A percentile compares a stretch with the other conserved stretches of the same genome.
Conservation (phyloP, 2,329 filamentous ascomycete genomes). For the Biscogniauxia mediterranea region DNA sequence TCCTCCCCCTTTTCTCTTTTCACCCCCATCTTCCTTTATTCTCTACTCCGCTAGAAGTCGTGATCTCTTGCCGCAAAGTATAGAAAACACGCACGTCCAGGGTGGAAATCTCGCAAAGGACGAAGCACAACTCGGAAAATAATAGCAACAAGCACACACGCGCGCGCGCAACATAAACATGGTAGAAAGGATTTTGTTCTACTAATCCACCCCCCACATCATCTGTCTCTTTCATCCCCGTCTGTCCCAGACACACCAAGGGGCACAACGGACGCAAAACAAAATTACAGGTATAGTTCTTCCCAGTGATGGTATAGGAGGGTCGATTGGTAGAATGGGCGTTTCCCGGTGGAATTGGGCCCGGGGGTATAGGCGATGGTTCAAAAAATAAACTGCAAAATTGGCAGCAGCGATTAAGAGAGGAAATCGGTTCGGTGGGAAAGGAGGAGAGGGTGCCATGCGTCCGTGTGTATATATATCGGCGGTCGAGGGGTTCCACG, state of each 20-base stretch:
- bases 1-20: not conserved
- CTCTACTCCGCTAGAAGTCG: not conserved
- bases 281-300: not conserved
- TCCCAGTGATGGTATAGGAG: no score
- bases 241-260: not conserved
- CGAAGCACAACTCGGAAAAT: not conserved
- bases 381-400: not conserved
- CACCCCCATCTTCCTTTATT: not conserved
- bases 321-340: no score
- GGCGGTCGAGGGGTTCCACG: conserved; percentile 1
- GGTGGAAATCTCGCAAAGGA: not conserved
- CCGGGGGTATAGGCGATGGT: not conserved
- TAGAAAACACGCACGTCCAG: no score
- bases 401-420: not conserved
- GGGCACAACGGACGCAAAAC: not conserved
- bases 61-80: no score
- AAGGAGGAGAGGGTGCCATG: no score
- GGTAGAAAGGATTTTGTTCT: not conserved
- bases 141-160: not conserved
- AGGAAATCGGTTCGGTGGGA: not conserved
- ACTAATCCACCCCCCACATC: not conserved
- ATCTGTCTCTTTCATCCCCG: not conserved
- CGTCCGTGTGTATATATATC: not conserved
- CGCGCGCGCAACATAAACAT: not conserved
- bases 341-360: not conserved